Evolutionary conservation across 2,329 filamentous ascomycete species (phyloP), one percentile per base, ranked within the genome.

Genomic region (Knufia petricola): DNA sequence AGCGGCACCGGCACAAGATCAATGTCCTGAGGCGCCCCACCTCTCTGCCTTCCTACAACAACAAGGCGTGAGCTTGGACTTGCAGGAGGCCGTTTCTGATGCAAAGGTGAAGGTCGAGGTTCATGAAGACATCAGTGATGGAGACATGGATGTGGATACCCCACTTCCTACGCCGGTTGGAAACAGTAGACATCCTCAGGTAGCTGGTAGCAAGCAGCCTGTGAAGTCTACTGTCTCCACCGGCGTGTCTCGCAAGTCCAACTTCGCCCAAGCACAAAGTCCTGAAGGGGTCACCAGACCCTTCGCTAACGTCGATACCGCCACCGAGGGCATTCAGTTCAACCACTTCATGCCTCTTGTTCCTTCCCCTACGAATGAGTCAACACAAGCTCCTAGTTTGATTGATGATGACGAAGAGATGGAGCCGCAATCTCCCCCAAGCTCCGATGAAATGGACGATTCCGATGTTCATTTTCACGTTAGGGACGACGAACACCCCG

Each of bases 361-460:
- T 15, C 59, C 58, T 10, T 57, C 55, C 19, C 61, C 66, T 21
- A 61, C 65, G 37, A 67, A 81, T 38, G 73, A 82, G 44, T 84
- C 82, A 63, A 87, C 87, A 64, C 85, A 85, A 56, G 84, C 85
- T 7, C 85, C 85, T 19, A 87, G 83, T 58, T 73, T 89, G 42
- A 84, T 88, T 60, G 87, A 84, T 65, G 85, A 89, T 64, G 84
- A 87, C 60, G 82, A 84, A 58, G 84, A 87, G 61, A 86, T 84
- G 59, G 84, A 85, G 56, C 81, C 61, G 12, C 66, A 83, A 48
- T 85, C 82, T 3, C 75, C 74, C 2, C 69, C 73, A 37, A 82
- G 79, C 3, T 79, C 79, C 21, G 64, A 62, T 12, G 64, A 69
- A 1, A 70, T 70, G 3, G 72, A 68, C 2, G 67, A 69, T 31